Base-by-base conservation (phyloP, 495 filamentous ascomycete genomes). In the Rhypophila decipiens region DNA sequence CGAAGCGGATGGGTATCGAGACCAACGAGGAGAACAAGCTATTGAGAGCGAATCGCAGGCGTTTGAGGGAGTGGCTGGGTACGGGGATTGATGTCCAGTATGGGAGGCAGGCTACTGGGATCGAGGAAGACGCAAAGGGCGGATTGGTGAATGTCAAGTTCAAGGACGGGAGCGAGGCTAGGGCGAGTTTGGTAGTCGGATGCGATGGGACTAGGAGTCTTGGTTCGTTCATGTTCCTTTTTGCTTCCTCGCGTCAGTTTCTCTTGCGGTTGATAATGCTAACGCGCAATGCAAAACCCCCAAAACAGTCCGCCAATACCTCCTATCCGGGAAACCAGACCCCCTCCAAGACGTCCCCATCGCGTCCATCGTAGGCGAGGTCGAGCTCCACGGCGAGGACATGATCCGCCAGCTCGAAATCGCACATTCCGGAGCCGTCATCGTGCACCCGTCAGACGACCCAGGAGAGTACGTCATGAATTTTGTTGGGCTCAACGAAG, bases 111-210 rank as follows among this genome's bases (percentile, higher is more conserved):
- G 49, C 50, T 8, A 17, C 36, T 12, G 43, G 51, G 9, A 51
- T 64, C 31, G 57, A 60, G 42, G 44, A 69, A 13, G 39, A 23
- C 17, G 34, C 47, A 11, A 42, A 51, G 5, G 39, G 22, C 0
- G n/a, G n/a, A n/a, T n/a, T n/a, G n/a, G 57, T 64, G 9, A 56
- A 55, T n/a, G 51, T 63, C 10, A 24, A 56, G 37, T 68, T 65
- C 42, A 38, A 63, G 19, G 65, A 74, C 40, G 74, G 74, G 0
- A 52, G 49, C 19, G 54, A 56, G 0, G 64, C 62, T 31, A 51
- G 51, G 12, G 74, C 75, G 4, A 62, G 68, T 50, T 58, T 78
- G 27, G 61, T 79, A 5, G 55, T 78, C 17, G 75, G 74, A 5
- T 71, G 67, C 9, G 76, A 78, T 43, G 75, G 76, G 0, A 59